These are phyloP conservation scores for Monilinia polystroma DNA, from an alignment of 2,329 filamentous ascomycete genomes.

Conservation along the genomic window DNA sequence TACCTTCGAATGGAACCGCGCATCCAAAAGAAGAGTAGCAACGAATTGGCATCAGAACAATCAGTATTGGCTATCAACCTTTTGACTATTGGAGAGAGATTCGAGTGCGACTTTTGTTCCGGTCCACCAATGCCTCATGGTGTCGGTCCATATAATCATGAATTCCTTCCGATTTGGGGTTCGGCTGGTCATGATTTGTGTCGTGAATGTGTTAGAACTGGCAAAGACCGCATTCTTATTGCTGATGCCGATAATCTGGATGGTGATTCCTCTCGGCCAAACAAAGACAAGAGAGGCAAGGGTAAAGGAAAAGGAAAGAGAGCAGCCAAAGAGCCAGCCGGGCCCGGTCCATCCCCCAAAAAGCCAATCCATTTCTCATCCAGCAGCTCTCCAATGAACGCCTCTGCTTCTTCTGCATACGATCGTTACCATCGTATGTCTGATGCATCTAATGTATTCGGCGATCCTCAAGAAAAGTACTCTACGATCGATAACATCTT, in stretches of 20 bases:
- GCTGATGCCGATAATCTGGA: neutral
- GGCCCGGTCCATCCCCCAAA: neutral
- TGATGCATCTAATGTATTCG: neutral
- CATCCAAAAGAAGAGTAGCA: neutral
- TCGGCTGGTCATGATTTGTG: neutral
- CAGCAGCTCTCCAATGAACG: neutral
- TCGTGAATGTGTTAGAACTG: neutral
- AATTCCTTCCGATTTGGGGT: neutral
- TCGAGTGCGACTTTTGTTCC: slow-evolving; percentile 1
- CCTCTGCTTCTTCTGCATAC: neutral
- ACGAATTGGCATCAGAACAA: neutral
- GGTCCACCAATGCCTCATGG: neutral
- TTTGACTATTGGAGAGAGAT: neutral
- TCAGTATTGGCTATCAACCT: neutral
- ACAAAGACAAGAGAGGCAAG: neutral
- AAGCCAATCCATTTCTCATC: neutral
- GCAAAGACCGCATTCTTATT: neutral
- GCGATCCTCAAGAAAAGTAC: neutral
- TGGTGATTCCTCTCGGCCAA: neutral
- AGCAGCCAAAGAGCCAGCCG: neutral
- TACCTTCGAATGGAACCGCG: neutral
- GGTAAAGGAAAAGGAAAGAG: neutral
- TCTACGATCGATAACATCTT: slow-evolving; percentile 2
- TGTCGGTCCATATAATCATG: neutral
- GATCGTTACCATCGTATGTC: neutral